Conservation (phyloP, 2,329 filamentous ascomycete genomes). For the Nothomitra cinnamomea region DNA sequence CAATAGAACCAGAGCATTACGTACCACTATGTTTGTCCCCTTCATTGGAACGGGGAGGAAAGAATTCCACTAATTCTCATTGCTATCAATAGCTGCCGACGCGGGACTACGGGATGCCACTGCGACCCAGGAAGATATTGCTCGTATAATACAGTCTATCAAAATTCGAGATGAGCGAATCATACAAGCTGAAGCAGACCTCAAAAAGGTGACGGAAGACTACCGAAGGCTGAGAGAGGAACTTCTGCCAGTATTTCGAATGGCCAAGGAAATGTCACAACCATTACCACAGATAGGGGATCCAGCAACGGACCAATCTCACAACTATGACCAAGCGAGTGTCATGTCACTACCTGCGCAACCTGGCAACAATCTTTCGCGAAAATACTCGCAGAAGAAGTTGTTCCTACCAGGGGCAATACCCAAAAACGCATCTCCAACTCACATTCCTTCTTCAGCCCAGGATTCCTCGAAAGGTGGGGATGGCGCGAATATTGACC, state of each 20-base stretch:
- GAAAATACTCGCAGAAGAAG: conserved; percentile 62
- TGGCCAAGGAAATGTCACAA: conserved; percentile 82
- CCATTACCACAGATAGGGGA: conserved; percentile 45
- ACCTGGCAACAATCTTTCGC: conserved; percentile 35
- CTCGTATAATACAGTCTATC: conserved; percentile 76
- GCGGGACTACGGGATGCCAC: conserved; percentile 70
- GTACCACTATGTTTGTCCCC: conserved; percentile 63
- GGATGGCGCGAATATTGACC: conserved; percentile 40
- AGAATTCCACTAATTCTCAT: conserved; percentile 8
- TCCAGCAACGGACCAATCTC: not conserved
- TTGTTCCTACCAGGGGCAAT: conserved; percentile 43
- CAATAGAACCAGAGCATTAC: conserved; percentile 85
- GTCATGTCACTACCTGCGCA: not conserved
- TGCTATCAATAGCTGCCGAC: conserved; percentile 53
- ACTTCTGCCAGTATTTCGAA: conserved; percentile 72
- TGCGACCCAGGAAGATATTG: conserved; percentile 85
- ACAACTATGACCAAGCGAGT: not conserved
- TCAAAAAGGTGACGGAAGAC: conserved; percentile 72
- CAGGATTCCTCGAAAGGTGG: conserved; percentile 44
- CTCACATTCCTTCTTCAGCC: conserved; percentile 45
- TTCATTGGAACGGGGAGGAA: conserved; percentile 8
- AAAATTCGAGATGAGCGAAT: conserved; percentile 83
- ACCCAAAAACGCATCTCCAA: conserved; percentile 63
- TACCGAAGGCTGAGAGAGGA: conserved; percentile 82
- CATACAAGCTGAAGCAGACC: conserved; percentile 62